Conservation (phyloP, 495 filamentous ascomycete species). For the Filosporella fistucella region DNA sequence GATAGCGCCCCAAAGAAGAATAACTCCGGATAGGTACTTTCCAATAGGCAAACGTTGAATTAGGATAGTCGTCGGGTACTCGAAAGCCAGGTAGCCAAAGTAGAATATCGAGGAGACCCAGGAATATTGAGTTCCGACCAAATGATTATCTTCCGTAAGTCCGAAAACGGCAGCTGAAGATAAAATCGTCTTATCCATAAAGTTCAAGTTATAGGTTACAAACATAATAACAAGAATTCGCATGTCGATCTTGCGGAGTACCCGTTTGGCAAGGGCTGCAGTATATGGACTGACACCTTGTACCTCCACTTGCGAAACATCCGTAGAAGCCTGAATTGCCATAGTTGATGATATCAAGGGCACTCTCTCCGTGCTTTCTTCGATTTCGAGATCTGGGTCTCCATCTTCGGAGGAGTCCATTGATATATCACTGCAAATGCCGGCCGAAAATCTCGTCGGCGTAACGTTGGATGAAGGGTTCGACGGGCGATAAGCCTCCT, state of each 20-base stretch:
- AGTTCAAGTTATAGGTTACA: slow-evolving; percentile 57
- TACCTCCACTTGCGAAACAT: no score
- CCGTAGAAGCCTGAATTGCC: no score
- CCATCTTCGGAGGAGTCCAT: background rate
- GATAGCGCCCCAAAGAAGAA: slow-evolving; percentile 54
- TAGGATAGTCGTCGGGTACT: slow-evolving; percentile 58
- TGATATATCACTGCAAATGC: no score
- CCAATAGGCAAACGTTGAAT: slow-evolving; percentile 55
- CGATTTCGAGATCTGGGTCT: background rate
- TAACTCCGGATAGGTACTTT: slow-evolving; percentile 53
- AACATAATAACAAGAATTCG: slow-evolving; percentile 35
- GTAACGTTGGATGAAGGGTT: no score
- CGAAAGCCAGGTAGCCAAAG: slow-evolving; percentile 62
- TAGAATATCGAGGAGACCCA: slow-evolving; percentile 58
- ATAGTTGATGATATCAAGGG: no score
- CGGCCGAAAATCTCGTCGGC: no score
- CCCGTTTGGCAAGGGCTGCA: slow-evolving; percentile 4
- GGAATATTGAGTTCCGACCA: slow-evolving; percentile 32
- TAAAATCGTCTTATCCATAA: slow-evolving; percentile 57
- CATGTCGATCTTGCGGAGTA: slow-evolving; percentile 14
- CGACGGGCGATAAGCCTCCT: no score
- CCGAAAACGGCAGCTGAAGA: slow-evolving; percentile 62
- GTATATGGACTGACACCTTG: slow-evolving; percentile 9
- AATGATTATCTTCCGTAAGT: slow-evolving; percentile 32
- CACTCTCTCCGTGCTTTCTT: no score